A percentile compares a stretch with the other conserved stretches of the same genome.
phyloP scores from a whole-genome alignment of 257 asterid species.

The Echites panduratus region DNA sequence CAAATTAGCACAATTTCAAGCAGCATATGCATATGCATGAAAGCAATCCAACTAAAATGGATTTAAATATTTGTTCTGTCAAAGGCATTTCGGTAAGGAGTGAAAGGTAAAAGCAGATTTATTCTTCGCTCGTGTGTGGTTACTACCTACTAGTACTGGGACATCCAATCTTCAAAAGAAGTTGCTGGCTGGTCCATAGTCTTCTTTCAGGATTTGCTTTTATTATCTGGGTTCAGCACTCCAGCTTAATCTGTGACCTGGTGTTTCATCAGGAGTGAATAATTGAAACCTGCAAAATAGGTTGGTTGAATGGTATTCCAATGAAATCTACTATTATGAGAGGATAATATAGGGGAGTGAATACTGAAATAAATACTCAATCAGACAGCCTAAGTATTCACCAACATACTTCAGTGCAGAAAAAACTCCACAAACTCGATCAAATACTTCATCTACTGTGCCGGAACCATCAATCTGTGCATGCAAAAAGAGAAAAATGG shows the following conservation, averaged over 20 bases:
- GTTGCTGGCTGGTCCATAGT: not conserved
- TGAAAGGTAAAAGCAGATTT: not conserved
- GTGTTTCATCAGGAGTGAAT: constrained; percentile 2
- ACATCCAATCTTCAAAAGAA: not conserved
- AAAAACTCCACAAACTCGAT: constrained; percentile 63
- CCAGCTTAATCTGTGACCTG: constrained; percentile 8
- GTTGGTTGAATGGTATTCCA: not conserved
- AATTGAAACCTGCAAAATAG: not conserved
- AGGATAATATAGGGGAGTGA: not conserved
- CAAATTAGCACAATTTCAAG: not conserved
- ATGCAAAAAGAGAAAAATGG: too few species aligned
- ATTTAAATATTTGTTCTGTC: not conserved
- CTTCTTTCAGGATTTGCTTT: not conserved
- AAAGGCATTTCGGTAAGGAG: not conserved
- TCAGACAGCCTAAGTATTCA: not conserved
- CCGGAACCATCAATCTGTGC: constrained; percentile 85
- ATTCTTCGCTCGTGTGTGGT: not conserved
- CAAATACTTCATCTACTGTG: constrained; percentile 78
- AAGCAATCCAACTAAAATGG: not conserved
- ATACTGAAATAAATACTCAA: not conserved
- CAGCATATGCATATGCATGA: not conserved
- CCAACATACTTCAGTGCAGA: constrained; percentile 47
- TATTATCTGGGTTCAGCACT: not conserved
- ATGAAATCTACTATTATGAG: not conserved
- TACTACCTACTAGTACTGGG: too few species aligned